Evolutionary conservation across 2,329 filamentous ascomycete species (phyloP), one percentile per base, ranked within the genome.

Genomic region (Aspergillus glaucus): DNA sequence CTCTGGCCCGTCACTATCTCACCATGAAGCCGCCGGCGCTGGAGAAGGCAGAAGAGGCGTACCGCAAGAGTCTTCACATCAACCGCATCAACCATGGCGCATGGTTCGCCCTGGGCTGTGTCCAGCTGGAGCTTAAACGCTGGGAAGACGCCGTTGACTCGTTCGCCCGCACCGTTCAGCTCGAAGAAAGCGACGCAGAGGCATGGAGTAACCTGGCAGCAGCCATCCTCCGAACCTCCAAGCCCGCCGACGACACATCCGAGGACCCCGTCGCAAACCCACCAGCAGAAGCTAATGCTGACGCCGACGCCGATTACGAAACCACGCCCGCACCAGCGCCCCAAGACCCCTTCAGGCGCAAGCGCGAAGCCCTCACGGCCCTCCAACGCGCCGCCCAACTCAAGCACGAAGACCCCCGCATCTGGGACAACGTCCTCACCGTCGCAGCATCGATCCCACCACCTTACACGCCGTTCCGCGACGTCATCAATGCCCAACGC

Each of bases 341-440:
- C 4, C 41, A 59, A 46, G 79, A 85, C 53, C 80, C 82, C 0
- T 75, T 81, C 32, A 77, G 77, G 43, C 76, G 88, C 46, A 79
- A 90, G 1, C 74, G 79, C 0, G 88, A 95, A 63, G 84, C 93
- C 0, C 79, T 98, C 1, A 76, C 80, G 5, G 92, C 93, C 0
- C 88, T 95, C 68, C 93, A 95, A 64, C 86, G 87, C 54, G 93
- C 91, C 8, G 89, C 91, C 0, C 79, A 81, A 4, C 80, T 95
- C 21, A 89, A 94, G 45, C 80, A 88, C 67, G 85, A 90, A 59
- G 92, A 92, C 71, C 88, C 86, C 79, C 84, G 88, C 58, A 96
- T 98, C 66, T 97, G 92, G 92, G 88, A 95, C 64, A 98, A 98
- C 61, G 86, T 97, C 14, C 80, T 98, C 49, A 93, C 90, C 0